These are phyloP conservation scores for Penicillium sp. DNA, from an alignment of 2,329 filamentous ascomycete species.

Conservation along the genomic window DNA sequence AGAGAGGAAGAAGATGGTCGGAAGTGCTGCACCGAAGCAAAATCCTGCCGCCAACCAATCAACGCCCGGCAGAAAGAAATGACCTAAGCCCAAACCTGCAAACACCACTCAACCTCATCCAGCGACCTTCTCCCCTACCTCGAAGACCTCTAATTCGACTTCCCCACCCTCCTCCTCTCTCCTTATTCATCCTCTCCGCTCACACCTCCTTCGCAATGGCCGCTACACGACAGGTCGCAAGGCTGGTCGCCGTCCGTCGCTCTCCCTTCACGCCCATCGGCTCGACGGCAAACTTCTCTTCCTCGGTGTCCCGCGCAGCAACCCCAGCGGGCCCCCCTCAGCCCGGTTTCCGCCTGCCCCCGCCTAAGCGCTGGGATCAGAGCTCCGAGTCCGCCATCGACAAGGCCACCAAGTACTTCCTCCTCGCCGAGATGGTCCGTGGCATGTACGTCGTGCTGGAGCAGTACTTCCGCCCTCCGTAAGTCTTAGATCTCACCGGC, in stretches of 20 bases:
- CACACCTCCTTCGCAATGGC: slow-evolving; percentile 37
- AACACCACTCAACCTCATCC: slow-evolving; percentile 29
- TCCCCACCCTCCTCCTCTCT: slow-evolving; percentile 19
- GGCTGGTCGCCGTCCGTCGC: slow-evolving; percentile 45
- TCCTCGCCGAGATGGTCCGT: slow-evolving; percentile 91
- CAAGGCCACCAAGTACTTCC: slow-evolving; percentile 88
- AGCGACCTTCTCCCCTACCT: slow-evolving; percentile 23
- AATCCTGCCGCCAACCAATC: slow-evolving; percentile 42
- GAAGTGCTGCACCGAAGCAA: slow-evolving; percentile 35
- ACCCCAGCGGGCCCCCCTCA: slow-evolving; percentile 77
- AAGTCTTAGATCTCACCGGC: slow-evolving; percentile 50
- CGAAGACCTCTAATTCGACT: slow-evolving; percentile 16
- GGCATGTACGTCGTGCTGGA: slow-evolving; percentile 98
- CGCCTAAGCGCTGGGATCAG: slow-evolving; percentile 76
- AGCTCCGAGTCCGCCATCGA: slow-evolving; percentile 75
- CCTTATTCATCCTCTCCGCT: slow-evolving; percentile 18
- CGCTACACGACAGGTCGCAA: slow-evolving; percentile 45
- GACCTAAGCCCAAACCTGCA: slow-evolving; percentile 41
- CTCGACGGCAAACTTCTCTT: slow-evolving; percentile 63
- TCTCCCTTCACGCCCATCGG: slow-evolving; percentile 38
- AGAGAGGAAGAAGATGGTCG: slow-evolving; percentile 24
- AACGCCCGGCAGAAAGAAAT: slow-evolving; percentile 39
- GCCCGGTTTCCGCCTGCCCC: slow-evolving; percentile 74
- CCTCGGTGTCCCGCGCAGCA: slow-evolving; percentile 61
- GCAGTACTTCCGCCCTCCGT: slow-evolving; percentile 98